Evolutionary conservation across 345 rosid species (phyloP).

Genomic region (Chamaenerion angustifolium): DNA sequence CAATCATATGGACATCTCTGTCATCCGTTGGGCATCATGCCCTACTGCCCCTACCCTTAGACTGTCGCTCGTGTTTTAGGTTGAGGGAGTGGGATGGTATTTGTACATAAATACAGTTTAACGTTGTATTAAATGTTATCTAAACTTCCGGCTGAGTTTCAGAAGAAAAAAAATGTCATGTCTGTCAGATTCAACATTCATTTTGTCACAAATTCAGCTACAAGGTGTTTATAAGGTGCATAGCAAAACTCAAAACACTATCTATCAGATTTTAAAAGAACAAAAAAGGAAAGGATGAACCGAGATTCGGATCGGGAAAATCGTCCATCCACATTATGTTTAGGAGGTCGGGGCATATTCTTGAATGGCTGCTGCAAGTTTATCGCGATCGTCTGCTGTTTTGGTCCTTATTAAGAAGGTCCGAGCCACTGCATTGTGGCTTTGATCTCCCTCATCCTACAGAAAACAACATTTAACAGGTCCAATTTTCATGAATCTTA

Average conservation of each 20-base stretch:
- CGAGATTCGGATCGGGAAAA: not conserved
- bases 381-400: conserved; percentile 62
- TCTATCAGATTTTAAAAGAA: not conserved
- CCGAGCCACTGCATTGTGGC: conserved; percentile 36
- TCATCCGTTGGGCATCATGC: conserved; percentile 80
- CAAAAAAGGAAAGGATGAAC: not conserved
- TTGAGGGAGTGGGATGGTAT: not conserved
- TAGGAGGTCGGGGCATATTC: conserved; percentile 67
- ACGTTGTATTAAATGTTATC: too few species aligned
- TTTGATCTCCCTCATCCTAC: conserved; percentile 38
- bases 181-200: too few species aligned
- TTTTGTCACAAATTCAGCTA: too few species aligned
- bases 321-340: conserved; percentile 4
- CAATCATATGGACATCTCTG: conserved; percentile 47
- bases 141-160: too few species aligned
- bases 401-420: conserved; percentile 73
- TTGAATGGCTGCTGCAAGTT: conserved; percentile 60
- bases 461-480: not conserved
- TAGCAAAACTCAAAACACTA: too few species aligned
- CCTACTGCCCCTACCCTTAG: conserved; percentile 59
- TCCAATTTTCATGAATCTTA: not conserved
- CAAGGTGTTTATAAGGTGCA: too few species aligned
- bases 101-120: not conserved
- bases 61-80: conserved; percentile 60
- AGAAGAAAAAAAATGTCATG: too few species aligned